A percentile compares a stretch with the other conserved stretches of the same genome.
These are phyloP conservation scores for Albophoma yamanashiensis DNA, from an alignment of 2,329 filamentous ascomycete species.

Conservation along the genomic window DNA sequence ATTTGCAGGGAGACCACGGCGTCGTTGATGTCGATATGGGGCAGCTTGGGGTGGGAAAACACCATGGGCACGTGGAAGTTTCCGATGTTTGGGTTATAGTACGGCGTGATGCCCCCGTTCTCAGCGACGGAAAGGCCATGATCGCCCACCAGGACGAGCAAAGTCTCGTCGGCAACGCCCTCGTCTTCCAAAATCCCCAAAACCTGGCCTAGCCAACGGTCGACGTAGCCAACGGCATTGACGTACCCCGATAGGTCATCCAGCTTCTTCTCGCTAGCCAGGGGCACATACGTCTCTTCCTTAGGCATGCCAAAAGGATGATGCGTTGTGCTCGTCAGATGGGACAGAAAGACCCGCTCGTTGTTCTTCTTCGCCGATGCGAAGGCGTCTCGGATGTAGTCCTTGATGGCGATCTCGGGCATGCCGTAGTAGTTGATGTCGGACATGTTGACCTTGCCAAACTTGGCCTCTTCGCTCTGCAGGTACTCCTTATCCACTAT, in stretches of 20 bases:
- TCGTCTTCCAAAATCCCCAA: constrained; percentile 18
- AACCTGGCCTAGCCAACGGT: constrained; percentile 20
- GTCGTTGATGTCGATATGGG: constrained; percentile 19
- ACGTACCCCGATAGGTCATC: constrained; percentile 21
- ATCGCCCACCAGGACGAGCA: constrained; percentile 21
- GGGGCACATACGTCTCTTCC: constrained; percentile 14
- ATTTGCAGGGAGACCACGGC: constrained; percentile 20
- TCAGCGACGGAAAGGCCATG: constrained; percentile 22
- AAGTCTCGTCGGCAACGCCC: constrained; percentile 19
- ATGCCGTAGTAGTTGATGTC: constrained; percentile 25
- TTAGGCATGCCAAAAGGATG: constrained; percentile 21
- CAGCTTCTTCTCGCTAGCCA: constrained; percentile 12
- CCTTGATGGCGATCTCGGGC: constrained; percentile 17
- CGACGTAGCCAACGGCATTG: constrained; percentile 21
- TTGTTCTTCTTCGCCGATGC: constrained; percentile 15
- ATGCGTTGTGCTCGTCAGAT: constrained; percentile 24
- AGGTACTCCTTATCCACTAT: constrained; percentile 18
- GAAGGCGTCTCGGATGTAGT: constrained; percentile 22
- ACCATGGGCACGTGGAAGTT: constrained; percentile 24
- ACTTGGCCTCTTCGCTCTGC: constrained; percentile 15
- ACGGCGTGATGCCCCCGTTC: constrained; percentile 19
- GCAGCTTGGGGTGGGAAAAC: constrained; percentile 21
- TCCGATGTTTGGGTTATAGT: constrained; percentile 20
- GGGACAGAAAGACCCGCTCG: constrained; percentile 21
- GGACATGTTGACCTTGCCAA: constrained; percentile 15